Evolutionary conservation across 208 protist species (phyloP).

Genomic region (Trypanosoma caninum): DNA sequence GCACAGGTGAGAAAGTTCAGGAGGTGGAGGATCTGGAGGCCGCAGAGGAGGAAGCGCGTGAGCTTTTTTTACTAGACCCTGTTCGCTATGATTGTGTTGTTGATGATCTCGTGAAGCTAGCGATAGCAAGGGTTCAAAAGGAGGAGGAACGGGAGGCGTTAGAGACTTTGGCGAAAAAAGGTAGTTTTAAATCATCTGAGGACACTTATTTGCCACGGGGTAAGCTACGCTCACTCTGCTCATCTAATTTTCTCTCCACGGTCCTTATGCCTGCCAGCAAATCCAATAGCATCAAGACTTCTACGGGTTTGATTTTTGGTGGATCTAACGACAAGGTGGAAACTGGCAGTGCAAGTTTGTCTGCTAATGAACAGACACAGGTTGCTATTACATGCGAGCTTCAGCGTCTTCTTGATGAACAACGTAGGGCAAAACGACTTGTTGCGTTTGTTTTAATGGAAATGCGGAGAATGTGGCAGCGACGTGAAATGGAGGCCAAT

Average conservation of each 20-base stretch:
- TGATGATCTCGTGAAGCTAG: conserved; percentile 56
- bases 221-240: no score
- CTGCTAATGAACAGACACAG: no score
- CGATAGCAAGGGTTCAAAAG: conserved; percentile 19
- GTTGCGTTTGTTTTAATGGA: conserved; percentile 63
- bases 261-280: no score
- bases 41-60: conserved; percentile 59
- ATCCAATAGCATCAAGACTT: no score
- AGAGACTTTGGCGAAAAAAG: background rate
- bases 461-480: conserved; percentile 68
- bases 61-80: conserved; percentile 77
- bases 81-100: conserved; percentile 80
- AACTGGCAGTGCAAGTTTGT: no score
- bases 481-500: conserved; percentile 40
- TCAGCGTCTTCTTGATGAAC: conserved; percentile 62
- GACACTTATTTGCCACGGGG: background rate
- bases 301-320: no score
- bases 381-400: conserved; percentile 27
- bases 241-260: no score
- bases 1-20: conserved; percentile 7
- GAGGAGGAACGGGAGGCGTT: background rate
- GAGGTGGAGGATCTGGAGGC: conserved; percentile 44
- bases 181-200: background rate
- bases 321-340: no score
- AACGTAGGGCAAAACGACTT: conserved; percentile 74